Evolutionary conservation across 75 land plant genomes (phyloP).

Genomic region (Larix kaempferi): DNA sequence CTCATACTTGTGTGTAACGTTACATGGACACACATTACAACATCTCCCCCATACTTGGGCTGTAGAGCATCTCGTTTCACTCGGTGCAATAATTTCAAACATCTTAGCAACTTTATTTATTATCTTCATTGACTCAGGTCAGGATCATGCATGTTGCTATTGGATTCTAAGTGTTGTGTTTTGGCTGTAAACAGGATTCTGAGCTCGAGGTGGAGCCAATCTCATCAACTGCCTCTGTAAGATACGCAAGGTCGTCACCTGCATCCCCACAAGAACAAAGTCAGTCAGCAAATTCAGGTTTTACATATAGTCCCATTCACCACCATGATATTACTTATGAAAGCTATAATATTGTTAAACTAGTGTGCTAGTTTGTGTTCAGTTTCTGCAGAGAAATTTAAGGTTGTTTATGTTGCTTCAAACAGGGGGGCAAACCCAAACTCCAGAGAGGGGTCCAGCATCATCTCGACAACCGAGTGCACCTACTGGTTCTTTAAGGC

Average conservation of each 20-base stretch:
- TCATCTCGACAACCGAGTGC: conserved; percentile 9
- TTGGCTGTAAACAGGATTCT: conserved; percentile 52
- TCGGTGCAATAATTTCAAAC: too few relatives aligned
- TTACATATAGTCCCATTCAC: background rate
- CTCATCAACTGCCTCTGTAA: conserved; percentile 29
- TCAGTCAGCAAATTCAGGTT: conserved; percentile 46
- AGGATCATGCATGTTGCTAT: background rate
- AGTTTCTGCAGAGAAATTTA: background rate
- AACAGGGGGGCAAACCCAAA: conserved; percentile 22
- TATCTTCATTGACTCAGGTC: background rate
- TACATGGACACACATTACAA: too few relatives aligned
- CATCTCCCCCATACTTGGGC: too few relatives aligned
- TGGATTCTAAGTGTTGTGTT: background rate
- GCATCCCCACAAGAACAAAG: conserved; percentile 23
- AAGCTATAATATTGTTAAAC: background rate
- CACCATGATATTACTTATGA: background rate
- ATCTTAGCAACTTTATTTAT: background rate
- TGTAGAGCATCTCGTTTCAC: too few relatives aligned
- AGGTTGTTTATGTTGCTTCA: background rate
- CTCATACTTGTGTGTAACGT: too few relatives aligned
- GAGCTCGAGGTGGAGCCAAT: conserved; percentile 71
- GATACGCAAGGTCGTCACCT: conserved; percentile 37
- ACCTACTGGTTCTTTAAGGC: conserved; percentile 29
- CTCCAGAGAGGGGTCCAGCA: conserved; percentile 21
- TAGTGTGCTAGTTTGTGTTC: background rate